These are phyloP conservation scores for Perkinsus olseni DNA, from an alignment of 169 alveolate species.

Conservation along the genomic window DNA sequence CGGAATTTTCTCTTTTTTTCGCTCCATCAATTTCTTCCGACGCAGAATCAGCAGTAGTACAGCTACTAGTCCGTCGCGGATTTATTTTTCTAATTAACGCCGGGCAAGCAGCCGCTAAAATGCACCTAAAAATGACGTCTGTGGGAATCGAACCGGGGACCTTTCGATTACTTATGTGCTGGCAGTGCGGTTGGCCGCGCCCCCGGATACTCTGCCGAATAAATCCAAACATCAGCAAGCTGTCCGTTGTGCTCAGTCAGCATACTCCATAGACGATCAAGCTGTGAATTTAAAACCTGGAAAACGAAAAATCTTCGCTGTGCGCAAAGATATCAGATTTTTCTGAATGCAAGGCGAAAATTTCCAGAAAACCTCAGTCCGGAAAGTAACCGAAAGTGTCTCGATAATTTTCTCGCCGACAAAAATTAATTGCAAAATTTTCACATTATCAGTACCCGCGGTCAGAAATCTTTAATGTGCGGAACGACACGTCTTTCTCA, in stretches of 20 bases:
- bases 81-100: neutral
- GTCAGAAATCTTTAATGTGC: no score
- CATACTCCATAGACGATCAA: neutral
- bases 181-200: neutral
- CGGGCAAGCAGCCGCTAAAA: neutral
- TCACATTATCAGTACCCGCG: no score
- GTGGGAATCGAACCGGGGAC: neutral
- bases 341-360: no score
- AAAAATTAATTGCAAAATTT: no score
- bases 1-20: neutral
- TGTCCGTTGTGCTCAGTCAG: neutral
- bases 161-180: neutral
- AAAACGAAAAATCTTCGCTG: no score
- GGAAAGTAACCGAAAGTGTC: no score
- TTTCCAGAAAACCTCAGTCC: no score
- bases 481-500: no score
- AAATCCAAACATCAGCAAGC: neutral
- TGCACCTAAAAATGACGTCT: neutral
- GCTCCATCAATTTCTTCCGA: neutral
- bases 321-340: no score
- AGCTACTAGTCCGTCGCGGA: neutral
- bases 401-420: no score
- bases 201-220: neutral
- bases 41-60: neutral
- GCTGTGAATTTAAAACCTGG: neutral